Evolutionary conservation across 108 stramenopile species (phyloP), one percentile per base, ranked within the genome.

Genomic region (Cyclostephanos invisitatus): DNA sequence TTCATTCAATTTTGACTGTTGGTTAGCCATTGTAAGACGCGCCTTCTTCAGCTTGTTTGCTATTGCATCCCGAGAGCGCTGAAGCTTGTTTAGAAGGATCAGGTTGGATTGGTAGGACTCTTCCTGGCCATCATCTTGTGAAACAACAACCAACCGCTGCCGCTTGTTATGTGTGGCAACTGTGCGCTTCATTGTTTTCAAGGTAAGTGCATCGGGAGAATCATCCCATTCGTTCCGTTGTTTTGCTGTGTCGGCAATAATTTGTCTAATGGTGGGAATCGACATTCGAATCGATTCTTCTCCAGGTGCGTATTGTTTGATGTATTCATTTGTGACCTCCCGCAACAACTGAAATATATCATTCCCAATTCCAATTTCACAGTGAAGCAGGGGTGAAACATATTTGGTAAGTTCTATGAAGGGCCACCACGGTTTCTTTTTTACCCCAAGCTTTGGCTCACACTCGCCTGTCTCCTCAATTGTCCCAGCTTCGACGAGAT

Each of bases 301-400:
- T 53, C 24, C 22, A 0, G 51, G 51, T 53, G 51, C 6, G 5
- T 24, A 24, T 7, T 53, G 20, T 24, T 53, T 18, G 5, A 53
- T 24, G 24, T 53, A 53, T 24, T 53, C 51, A 53, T 53, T 53
- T 24, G 20, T 24, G 5, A 53, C 24, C 7, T 53, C 51, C 5
- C 51, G 20, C 51, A 53, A 4, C 24, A 24, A 24, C 20, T 53
- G 3, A 24, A 53, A 53, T 24, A 53, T 3, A 24, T 53, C 22
- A 14, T 53, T 53, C 24, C 56, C 56, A 17, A 57, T 28, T 28
- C 27, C 56, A 7, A 57, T 28, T 28, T 28, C 22, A 57, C 56
- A 57, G 27, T 57, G 56, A 17, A 57, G 56, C 15, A 57, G 56
- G 27, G 56, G 56, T 22, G 28, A 10, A 57, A 57, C 27, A 28